phyloP scores from a whole-genome alignment of 768 basidiomycete genomes.

The Heimioporus sp. region DNA sequence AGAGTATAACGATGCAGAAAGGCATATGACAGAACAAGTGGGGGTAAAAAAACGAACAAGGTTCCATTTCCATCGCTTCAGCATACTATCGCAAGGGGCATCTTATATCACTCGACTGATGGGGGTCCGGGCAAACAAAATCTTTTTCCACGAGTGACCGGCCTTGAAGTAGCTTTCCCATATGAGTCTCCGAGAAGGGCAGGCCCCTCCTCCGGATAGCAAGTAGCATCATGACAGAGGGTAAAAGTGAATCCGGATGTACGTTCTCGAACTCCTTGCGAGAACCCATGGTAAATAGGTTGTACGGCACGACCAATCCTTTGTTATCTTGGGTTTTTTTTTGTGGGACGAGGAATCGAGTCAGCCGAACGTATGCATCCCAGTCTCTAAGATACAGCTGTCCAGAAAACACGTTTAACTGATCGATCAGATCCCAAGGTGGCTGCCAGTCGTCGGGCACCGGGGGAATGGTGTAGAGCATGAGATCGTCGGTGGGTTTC shows the following conservation, averaged over 20 bases:
- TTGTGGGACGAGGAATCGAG: not conserved
- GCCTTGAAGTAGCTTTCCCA: slow-evolving; percentile 37
- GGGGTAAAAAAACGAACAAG: too few species aligned
- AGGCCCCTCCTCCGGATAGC: slow-evolving; percentile 37
- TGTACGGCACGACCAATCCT: too few species aligned
- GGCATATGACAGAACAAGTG: too few species aligned
- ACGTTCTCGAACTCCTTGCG: not conserved
- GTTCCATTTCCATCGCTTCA: too few species aligned
- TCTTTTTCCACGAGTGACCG: slow-evolving; percentile 6
- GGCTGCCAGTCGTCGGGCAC: not conserved
- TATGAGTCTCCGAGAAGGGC: slow-evolving; percentile 33
- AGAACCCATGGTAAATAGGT: not conserved
- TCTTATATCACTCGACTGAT: too few species aligned
- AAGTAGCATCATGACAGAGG: slow-evolving; percentile 18
- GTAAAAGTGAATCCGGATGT: slow-evolving; percentile 8
- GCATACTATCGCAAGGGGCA: too few species aligned
- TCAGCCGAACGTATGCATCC: not conserved
- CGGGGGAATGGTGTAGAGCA: not conserved
- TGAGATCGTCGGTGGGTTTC: not conserved
- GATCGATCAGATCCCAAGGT: not conserved
- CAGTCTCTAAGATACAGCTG: not conserved
- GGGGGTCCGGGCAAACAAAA: too few species aligned
- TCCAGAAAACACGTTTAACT: not conserved
- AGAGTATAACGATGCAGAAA: too few species aligned
- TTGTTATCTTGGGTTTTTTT: too few species aligned